These are phyloP conservation scores for Raffaelea arxii DNA, from an alignment of 2,329 filamentous ascomycete species.

Conservation along the genomic window DNA sequence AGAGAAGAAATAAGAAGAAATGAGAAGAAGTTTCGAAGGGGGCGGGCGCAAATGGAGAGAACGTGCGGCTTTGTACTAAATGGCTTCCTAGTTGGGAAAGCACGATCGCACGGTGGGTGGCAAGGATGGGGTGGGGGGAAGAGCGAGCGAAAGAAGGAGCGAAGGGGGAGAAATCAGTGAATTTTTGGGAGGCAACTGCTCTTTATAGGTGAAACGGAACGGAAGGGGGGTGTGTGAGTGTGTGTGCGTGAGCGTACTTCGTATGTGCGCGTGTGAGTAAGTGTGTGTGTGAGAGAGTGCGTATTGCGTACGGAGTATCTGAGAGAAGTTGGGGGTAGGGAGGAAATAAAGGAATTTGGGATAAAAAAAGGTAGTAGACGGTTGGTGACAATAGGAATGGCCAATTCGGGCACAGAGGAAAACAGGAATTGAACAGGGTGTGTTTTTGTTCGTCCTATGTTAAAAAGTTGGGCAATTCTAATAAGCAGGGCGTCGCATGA, in stretches of 20 bases:
- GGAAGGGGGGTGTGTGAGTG: background rate
- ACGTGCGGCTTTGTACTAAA: no score
- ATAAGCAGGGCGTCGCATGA: conserved; percentile 12
- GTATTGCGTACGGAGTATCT: no score
- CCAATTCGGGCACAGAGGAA: background rate
- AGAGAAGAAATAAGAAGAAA: background rate
- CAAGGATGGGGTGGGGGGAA: conserved; percentile 7
- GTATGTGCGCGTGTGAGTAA: no score
- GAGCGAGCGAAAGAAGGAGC: background rate
- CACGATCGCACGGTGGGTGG: conserved; percentile 8
- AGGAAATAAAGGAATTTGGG: background rate
- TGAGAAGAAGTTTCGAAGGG: background rate
- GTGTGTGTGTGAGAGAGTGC: no score
- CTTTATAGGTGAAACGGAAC: conserved; percentile 1
- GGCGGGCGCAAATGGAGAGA: background rate
- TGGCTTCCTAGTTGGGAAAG: conserved; percentile 12
- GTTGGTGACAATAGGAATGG: conserved; percentile 1
- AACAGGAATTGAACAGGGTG: background rate
- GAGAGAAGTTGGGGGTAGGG: background rate
- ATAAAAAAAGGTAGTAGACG: background rate
- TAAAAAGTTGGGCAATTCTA: conserved; percentile 5
- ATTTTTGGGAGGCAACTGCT: background rate
- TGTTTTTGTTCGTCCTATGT: background rate
- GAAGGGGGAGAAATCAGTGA: background rate
- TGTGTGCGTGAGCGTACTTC: no score